A percentile compares a stretch with the other conserved stretches of the same genome.
These are phyloP conservation scores for Pythium volutum DNA, from an alignment of 352 stramenopile species.

Conservation along the genomic window DNA sequence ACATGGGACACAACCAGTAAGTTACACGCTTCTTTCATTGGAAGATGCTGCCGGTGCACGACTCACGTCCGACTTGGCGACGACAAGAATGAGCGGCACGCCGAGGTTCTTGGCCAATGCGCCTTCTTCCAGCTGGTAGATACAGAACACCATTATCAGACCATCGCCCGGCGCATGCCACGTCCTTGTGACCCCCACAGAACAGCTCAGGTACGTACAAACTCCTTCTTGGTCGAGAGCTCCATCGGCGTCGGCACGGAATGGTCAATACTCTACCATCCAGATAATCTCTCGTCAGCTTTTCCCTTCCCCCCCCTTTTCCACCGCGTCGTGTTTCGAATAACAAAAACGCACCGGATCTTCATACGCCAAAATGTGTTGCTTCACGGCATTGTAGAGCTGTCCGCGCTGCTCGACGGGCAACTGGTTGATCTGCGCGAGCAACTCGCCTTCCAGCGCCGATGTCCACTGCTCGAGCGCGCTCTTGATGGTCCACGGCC, in stretches of 20 bases:
- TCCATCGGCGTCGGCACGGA: constrained; percentile 51
- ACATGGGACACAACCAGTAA: not conserved
- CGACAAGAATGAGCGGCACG: constrained; percentile 66
- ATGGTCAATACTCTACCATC: constrained; percentile 50
- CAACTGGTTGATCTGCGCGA: constrained; percentile 72
- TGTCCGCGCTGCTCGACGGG: constrained; percentile 44
- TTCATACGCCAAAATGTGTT: constrained; percentile 74
- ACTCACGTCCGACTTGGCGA: constrained; percentile 77
- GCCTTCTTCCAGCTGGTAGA: constrained; percentile 63
- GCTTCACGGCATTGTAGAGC: constrained; percentile 61
- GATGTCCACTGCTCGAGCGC: constrained; percentile 78
- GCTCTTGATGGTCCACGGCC: constrained; percentile 81
- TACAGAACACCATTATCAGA: too few species aligned
- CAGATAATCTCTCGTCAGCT: not conserved
- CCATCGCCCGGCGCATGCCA: too few species aligned
- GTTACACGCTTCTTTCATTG: not conserved
- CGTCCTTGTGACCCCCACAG: too few species aligned
- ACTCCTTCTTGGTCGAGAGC: constrained; percentile 55
- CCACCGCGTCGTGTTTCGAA: not conserved
- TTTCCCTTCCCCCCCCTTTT: not conserved
- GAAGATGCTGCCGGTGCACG: not conserved
- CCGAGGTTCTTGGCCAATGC: constrained; percentile 78
- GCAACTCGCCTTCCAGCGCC: constrained; percentile 62
- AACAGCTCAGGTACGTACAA: constrained; percentile 48
- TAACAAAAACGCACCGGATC: constrained; percentile 51